Evolutionary conservation across 345 rosid genomes (phyloP).

Genomic region (Erysimum cheiranthoides): DNA sequence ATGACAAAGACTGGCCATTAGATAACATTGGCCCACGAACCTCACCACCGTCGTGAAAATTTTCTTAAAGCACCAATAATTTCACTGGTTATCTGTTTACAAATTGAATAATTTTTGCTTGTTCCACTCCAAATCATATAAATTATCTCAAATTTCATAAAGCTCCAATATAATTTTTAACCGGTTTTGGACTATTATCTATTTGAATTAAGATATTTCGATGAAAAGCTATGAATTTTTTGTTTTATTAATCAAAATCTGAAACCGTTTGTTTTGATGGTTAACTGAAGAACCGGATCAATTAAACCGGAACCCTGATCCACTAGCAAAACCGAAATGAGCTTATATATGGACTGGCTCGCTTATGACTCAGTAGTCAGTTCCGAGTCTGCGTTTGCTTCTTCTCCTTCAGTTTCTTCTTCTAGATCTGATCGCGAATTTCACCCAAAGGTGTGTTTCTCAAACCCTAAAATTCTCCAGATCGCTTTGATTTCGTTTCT

Average conservation of each 20-base stretch:
- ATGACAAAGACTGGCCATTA: constrained; percentile 38
- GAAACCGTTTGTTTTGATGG: neutral
- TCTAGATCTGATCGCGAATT: constrained; percentile 45
- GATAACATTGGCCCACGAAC: constrained; percentile 25
- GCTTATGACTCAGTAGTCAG: constrained; percentile 33
- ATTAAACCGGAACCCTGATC: constrained; percentile 32
- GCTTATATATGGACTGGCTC: constrained; percentile 28
- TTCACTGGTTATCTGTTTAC: constrained; percentile 16
- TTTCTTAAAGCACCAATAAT: constrained; percentile 13
- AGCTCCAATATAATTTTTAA: neutral
- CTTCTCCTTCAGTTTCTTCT: constrained; percentile 14
- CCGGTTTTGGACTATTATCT: neutral
- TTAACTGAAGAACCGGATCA: constrained; percentile 12
- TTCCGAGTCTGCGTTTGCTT: constrained; percentile 29
- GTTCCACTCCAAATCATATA: constrained; percentile 13
- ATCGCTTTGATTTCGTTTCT: constrained; percentile 21
- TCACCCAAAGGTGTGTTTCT: constrained; percentile 27
- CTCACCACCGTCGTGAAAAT: constrained; percentile 30
- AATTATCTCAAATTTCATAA: neutral
- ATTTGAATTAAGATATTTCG: neutral
- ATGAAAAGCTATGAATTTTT: neutral
- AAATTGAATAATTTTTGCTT: neutral
- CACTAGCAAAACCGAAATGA: constrained; percentile 26
- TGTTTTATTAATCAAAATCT: neutral
- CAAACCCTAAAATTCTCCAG: constrained; percentile 1